phyloP scores from a whole-genome alignment of 768 basidiomycete genomes.

The Piloderma croceum region DNA sequence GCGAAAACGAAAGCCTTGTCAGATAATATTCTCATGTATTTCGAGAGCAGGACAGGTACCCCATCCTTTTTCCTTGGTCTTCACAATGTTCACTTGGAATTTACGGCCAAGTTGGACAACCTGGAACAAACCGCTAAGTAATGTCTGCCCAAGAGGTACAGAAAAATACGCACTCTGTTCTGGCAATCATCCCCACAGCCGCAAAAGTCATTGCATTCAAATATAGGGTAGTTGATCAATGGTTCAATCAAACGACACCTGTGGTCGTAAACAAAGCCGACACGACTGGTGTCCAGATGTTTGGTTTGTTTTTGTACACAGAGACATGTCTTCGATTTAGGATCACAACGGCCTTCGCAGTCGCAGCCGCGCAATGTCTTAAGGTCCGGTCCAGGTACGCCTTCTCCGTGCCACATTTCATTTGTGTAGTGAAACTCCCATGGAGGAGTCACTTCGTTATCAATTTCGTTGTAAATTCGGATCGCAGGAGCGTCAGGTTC shows the following conservation, averaged over 20 bases:
- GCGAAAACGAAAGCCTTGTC: slow-evolving; percentile 4
- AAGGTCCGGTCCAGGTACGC: slow-evolving; percentile 61
- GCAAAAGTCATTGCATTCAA: slow-evolving; percentile 84
- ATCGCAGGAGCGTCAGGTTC: slow-evolving; percentile 70
- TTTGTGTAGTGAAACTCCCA: slow-evolving; percentile 91
- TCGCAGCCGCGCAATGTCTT: slow-evolving; percentile 58
- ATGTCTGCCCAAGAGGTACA: too few relatives aligned
- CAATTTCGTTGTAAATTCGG: slow-evolving; percentile 60
- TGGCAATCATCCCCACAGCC: slow-evolving; percentile 74
- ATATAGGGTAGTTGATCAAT: slow-evolving; percentile 61
- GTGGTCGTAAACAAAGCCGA: slow-evolving; percentile 67
- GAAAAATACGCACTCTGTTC: slow-evolving; percentile 49
- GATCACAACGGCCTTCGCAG: slow-evolving; percentile 72
- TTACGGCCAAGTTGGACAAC: slow-evolving; percentile 80
- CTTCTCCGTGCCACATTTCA: slow-evolving; percentile 66
- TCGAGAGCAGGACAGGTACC: slow-evolving; percentile 38
- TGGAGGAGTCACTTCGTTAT: slow-evolving; percentile 62
- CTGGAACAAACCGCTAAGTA: slow-evolving; percentile 30
- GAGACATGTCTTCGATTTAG: slow-evolving; percentile 64
- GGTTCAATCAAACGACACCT: slow-evolving; percentile 43
- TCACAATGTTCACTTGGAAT: slow-evolving; percentile 54
- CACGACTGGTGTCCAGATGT: slow-evolving; percentile 11
- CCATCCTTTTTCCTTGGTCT: slow-evolving; percentile 81
- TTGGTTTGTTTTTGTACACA: slow-evolving; percentile 56
- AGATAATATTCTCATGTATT: too few relatives aligned